Conservation (phyloP, 768 basidiomycete genomes). For the Sistotremastrum suecicum region DNA sequence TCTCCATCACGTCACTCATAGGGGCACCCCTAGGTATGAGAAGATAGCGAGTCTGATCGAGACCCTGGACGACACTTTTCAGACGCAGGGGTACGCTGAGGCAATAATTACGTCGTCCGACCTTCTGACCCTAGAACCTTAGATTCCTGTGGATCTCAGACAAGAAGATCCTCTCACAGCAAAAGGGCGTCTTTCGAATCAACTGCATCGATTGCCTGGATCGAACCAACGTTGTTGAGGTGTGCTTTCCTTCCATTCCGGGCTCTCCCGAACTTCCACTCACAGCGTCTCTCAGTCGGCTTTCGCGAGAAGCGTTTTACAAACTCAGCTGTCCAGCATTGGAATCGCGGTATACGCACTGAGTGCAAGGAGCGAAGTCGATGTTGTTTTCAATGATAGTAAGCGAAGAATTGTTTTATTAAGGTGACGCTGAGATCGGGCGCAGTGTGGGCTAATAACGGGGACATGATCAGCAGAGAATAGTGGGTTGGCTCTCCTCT, state of each 20-base stretch:
- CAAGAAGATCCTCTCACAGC: slow-evolving; percentile 53
- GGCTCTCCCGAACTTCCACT: slow-evolving; percentile 2
- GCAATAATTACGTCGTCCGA: background rate
- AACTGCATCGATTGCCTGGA: slow-evolving; percentile 97
- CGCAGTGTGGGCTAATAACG: slow-evolving; percentile 95
- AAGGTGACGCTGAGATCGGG: background rate
- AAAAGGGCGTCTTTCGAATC: slow-evolving; percentile 76
- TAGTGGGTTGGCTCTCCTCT: slow-evolving; percentile 37
- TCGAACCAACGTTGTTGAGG: slow-evolving; percentile 89
- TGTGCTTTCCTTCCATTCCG: slow-evolving; percentile 14
- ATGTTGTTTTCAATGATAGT: slow-evolving; percentile 73
- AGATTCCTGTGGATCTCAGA: slow-evolving; percentile 80
- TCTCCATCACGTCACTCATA: slow-evolving; percentile 2
- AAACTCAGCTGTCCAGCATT: slow-evolving; percentile 57
- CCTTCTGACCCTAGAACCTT: background rate
- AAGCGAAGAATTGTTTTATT: slow-evolving; percentile 5
- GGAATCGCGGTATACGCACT: slow-evolving; percentile 47
- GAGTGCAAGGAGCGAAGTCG: slow-evolving; percentile 42
- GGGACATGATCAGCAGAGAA: slow-evolving; percentile 83
- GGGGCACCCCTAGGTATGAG: slow-evolving; percentile 47
- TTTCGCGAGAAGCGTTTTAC: slow-evolving; percentile 73
- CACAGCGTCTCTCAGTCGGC: slow-evolving; percentile 50
- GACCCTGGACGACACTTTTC: slow-evolving; percentile 59
- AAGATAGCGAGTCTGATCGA: slow-evolving; percentile 71
- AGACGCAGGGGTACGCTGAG: slow-evolving; percentile 54